Evolutionary conservation across 2,329 filamentous ascomycete genomes (phyloP).

Genomic region (Ramichloridium luteum): DNA sequence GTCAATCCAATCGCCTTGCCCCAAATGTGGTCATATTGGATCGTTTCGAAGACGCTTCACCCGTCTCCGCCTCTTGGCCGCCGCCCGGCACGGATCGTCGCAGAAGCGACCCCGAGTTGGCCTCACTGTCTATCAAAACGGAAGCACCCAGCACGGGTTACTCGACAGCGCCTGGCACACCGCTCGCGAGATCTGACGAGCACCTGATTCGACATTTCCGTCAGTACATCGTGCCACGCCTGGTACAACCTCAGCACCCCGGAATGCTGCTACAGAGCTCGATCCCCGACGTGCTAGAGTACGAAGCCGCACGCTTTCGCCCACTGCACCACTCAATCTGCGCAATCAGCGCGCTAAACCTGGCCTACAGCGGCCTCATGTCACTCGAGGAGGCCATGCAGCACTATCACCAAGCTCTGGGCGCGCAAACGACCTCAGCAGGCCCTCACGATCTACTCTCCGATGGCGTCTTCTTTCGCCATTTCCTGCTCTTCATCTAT

Average conservation of each 20-base stretch:
- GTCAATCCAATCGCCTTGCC: too few species aligned
- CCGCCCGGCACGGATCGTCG: not conserved
- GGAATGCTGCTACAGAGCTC: slow-evolving; percentile 8
- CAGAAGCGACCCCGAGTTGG: not conserved
- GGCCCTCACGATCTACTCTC: slow-evolving; percentile 41
- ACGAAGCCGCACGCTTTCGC: slow-evolving; percentile 36
- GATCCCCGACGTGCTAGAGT: slow-evolving; percentile 17
- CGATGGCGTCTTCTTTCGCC: slow-evolving; percentile 44
- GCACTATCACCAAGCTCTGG: slow-evolving; percentile 43
- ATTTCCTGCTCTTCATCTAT: slow-evolving; percentile 46
- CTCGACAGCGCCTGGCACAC: slow-evolving; percentile 8
- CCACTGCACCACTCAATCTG: slow-evolving; percentile 47
- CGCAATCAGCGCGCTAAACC: slow-evolving; percentile 43
- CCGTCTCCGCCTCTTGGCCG: slow-evolving; percentile 6
- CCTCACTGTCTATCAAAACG: not conserved
- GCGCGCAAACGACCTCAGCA: slow-evolving; percentile 31
- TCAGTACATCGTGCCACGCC: slow-evolving; percentile 16
- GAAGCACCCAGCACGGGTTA: not conserved
- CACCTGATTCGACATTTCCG: slow-evolving; percentile 18
- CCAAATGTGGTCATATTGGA: slow-evolving; percentile 40
- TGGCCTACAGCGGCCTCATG: slow-evolving; percentile 34
- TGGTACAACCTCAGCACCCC: slow-evolving; percentile 16
- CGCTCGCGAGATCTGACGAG: slow-evolving; percentile 10
- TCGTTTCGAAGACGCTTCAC: slow-evolving; percentile 35
- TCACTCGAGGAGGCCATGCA: slow-evolving; percentile 38